Percentiles rank a stretch among this genome's conserved stretches.
Conservation (phyloP, 345 rosid genomes). For the Arabis hirsuta region DNA sequence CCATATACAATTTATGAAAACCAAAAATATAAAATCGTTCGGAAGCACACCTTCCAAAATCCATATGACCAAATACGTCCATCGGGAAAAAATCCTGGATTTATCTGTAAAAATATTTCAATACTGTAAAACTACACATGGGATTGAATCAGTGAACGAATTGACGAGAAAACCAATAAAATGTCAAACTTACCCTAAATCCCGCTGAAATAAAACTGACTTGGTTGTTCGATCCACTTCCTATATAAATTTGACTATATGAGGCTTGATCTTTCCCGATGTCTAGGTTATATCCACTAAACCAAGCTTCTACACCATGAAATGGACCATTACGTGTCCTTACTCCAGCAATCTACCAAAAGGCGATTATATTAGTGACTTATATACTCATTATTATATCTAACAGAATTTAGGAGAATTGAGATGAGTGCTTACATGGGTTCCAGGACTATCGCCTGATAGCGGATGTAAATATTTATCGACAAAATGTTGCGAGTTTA, state of each 20-base stretch:
- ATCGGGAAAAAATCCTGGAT: neutral
- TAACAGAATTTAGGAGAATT: too few species aligned
- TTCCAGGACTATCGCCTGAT: neutral
- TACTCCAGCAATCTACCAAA: neutral
- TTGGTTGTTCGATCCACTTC: neutral
- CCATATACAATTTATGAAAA: neutral
- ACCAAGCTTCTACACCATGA: neutral
- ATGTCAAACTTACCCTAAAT: conserved; percentile 9
- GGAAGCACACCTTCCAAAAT: neutral
- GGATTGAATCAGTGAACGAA: neutral
- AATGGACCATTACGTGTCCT: neutral
- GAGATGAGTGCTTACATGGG: neutral
- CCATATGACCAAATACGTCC: conserved; percentile 1
- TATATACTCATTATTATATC: too few species aligned
- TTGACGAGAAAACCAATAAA: neutral
- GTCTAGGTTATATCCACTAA: neutral
- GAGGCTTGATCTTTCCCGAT: conserved; percentile 8
- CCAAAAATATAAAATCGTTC: neutral
- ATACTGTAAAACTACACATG: neutral
- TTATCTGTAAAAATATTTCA: neutral
- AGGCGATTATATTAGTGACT: too few species aligned
- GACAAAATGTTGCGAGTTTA: neutral
- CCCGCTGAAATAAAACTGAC: neutral
- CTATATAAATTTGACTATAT: conserved; percentile 20
- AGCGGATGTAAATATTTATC: neutral